Base-by-base conservation (phyloP, 768 basidiomycete species). In the Pisolithus albus region DNA sequence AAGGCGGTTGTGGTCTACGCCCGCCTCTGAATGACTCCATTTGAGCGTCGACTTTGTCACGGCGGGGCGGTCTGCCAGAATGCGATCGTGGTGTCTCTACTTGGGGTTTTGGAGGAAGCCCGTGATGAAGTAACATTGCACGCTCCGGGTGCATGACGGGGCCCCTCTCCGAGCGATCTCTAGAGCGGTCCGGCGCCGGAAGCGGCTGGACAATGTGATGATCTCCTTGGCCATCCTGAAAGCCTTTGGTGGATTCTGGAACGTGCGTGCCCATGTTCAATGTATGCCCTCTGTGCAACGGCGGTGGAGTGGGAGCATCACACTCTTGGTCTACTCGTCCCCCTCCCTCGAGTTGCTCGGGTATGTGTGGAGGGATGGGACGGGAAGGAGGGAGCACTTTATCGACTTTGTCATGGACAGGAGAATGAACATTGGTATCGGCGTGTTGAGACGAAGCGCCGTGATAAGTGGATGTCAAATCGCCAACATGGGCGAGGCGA, bases 101-200 rank as follows among this genome's bases (percentile, higher is more conserved):
- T 1, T 48, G 53, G 1, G 66, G 66, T 41, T 66, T 58, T 6
- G 68, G 68, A 1, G 66, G 68, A 6, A 66, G 52, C 7, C 60
- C 59, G 7, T 63, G 63, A 30, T 69, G 68, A 7, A 68, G 50
- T 54, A 67, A 54, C 5, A 63, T 52, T 16, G 62, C 68, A 5
- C 68, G 66, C 24, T 67, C 66, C 3, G 64, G 68, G 43, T 69
- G 66, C 52, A 67, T 66, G 5, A 50, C 40, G 1, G 48, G 64
- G 8, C 46, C 18, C 46, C 5, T 47, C 46, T 47, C 32, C 9
- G 52, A 50, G 19, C 45, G 56, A 47, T 42, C 50, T 23, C 53
- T 60, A 3, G 54, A 52, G 21, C 18, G 52, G 1, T 55, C 57
- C 42, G 38, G 54, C 7, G 48, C 18, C 0, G 34, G 40, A 0